Percentiles rank a stretch among this genome's conserved stretches.
These are phyloP conservation scores for Syzygium malaccense DNA, from an alignment of 441 rosid species.

Conservation along the genomic window DNA sequence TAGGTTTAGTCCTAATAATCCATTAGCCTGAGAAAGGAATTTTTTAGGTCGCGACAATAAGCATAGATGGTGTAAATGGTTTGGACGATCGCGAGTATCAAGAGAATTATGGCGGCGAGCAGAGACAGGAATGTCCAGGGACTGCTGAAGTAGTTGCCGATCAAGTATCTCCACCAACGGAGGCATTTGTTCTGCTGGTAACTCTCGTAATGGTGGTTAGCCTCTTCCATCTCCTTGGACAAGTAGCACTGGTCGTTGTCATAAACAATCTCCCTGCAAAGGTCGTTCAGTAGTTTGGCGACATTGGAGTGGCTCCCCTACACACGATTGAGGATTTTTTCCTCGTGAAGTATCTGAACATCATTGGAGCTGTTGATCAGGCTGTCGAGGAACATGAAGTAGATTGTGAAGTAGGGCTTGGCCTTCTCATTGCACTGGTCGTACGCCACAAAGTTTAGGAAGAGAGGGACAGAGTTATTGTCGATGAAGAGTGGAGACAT, in stretches of 20 bases:
- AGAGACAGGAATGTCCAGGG: slow-evolving; percentile 2
- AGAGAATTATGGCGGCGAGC: not conserved
- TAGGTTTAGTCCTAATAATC: too few relatives aligned
- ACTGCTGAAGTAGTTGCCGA: not conserved
- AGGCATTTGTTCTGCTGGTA: not conserved
- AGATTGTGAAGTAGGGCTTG: not conserved
- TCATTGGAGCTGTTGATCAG: not conserved
- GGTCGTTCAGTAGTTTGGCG: not conserved
- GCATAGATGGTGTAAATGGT: not conserved
- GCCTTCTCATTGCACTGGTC: not conserved
- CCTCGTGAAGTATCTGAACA: not conserved
- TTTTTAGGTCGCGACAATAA: too few relatives aligned
- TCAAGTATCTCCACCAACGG: not conserved
- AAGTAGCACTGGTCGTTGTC: not conserved
- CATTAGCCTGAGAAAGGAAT: too few relatives aligned
- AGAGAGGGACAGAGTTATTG: not conserved
- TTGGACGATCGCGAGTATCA: not conserved
- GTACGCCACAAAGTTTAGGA: not conserved
- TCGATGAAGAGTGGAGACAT: not conserved
- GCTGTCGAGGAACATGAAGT: slow-evolving; percentile 1
- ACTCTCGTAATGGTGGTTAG: not conserved
- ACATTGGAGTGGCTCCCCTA: not conserved
- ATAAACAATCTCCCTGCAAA: not conserved
- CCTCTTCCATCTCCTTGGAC: not conserved
- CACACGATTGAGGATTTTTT: not conserved